phyloP scores from a whole-genome alignment of 2,329 filamentous ascomycete species.

The Aspergillus sp. region DNA sequence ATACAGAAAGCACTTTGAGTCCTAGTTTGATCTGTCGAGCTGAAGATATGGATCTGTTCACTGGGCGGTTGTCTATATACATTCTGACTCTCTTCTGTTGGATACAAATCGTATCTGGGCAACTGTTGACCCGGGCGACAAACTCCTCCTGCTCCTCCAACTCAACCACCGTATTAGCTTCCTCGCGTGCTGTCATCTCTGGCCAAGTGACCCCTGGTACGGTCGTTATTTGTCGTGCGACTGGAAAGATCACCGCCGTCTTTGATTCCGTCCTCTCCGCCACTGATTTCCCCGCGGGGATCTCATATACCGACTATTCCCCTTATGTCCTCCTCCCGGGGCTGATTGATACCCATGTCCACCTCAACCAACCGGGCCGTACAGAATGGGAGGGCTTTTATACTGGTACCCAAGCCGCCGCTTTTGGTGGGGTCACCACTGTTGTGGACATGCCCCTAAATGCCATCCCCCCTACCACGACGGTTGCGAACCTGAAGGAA shows the following conservation, averaged over 20 bases:
- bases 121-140: too few relatives aligned
- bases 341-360: constrained; percentile 93
- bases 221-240: constrained; percentile 71
- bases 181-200: constrained; percentile 77
- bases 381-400: constrained; percentile 99
- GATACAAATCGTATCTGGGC: too few relatives aligned
- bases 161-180: constrained; percentile 74
- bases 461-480: constrained; percentile 94
- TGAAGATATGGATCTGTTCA: too few relatives aligned
- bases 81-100: too few relatives aligned
- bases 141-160: too few relatives aligned
- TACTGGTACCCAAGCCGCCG: constrained; percentile 89
- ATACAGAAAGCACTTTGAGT: too few relatives aligned
- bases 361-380: constrained; percentile 93
- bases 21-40: too few relatives aligned
- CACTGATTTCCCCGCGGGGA: constrained; percentile 70
- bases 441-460: constrained; percentile 98
- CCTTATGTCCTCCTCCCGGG: constrained; percentile 84
- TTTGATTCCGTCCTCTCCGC: constrained; percentile 71
- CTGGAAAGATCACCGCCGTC: constrained; percentile 82
- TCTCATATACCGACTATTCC: constrained; percentile 78
- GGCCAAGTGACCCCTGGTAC: constrained; percentile 78
- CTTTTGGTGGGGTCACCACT: constrained; percentile 93
- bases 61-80: too few relatives aligned
- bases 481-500: constrained; percentile 74